phyloP scores from a whole-genome alignment of 352 stramenopile species.

The Globisporangium radiosum region DNA sequence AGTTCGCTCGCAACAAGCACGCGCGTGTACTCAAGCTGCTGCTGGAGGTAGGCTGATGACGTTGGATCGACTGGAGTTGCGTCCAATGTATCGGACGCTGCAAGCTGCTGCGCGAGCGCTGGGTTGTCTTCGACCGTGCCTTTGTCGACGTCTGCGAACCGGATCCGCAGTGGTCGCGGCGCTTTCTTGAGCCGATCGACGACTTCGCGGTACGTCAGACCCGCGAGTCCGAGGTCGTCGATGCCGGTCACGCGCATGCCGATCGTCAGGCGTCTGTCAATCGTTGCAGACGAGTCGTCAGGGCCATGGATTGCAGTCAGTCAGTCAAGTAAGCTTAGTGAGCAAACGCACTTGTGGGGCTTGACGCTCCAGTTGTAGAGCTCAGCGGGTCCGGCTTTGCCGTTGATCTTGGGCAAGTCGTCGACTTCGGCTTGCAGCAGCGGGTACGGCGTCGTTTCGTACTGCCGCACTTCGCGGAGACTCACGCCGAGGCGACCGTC shows the following conservation, averaged over 20 bases:
- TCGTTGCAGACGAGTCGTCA: no score
- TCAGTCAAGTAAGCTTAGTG: no score
- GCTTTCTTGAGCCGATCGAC: conserved; percentile 71
- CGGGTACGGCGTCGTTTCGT: conserved; percentile 71
- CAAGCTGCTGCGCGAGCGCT: conserved; percentile 20
- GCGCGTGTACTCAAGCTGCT: conserved; percentile 77
- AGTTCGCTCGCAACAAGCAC: conserved; percentile 77
- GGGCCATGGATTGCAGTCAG: no score
- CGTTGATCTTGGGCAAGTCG: conserved; percentile 81
- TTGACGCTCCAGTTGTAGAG: conserved; percentile 89
- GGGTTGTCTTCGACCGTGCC: conserved; percentile 71
- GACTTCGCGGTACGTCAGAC: conserved; percentile 79
- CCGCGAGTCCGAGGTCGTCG: conserved; percentile 56
- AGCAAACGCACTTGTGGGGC: conserved; percentile 40
- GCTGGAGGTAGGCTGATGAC: conserved; percentile 63
- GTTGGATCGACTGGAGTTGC: conserved; percentile 17
- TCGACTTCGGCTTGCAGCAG: conserved; percentile 88
- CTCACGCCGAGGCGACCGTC: conserved; percentile 77
- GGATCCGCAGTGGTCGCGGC: conserved; percentile 64
- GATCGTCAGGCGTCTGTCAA: conserved; percentile 52
- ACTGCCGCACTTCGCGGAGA: conserved; percentile 65
- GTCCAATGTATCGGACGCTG: conserved; percentile 11
- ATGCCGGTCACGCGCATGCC: conserved; percentile 83
- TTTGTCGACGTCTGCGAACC: conserved; percentile 77
- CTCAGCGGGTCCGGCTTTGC: conserved; percentile 76